These are phyloP conservation scores for Centaurea solstitialis DNA, from an alignment of 129 eudicot species.

Conservation along the genomic window DNA sequence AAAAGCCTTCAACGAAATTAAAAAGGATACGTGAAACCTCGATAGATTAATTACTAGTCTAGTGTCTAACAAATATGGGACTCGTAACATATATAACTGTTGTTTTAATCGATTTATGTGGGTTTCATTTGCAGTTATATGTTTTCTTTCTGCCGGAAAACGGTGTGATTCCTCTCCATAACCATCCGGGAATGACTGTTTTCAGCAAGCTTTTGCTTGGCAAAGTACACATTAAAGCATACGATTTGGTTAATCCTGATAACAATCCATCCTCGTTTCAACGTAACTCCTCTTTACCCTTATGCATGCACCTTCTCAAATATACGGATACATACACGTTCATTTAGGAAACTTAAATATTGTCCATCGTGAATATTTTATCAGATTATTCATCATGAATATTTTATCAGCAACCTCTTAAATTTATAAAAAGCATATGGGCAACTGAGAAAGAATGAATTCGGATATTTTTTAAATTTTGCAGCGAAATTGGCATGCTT, in stretches of 20 bases:
- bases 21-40: neutral
- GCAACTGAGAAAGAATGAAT: neutral
- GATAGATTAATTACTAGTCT: neutral
- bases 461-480: neutral
- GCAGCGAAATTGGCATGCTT: conserved; percentile 50
- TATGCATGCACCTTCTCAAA: neutral
- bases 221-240: conserved; percentile 60
- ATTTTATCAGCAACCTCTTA: too few relatives aligned
- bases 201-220: conserved; percentile 64
- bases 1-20: neutral
- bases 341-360: too few relatives aligned
- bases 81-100: neutral
- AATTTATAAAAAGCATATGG: neutral
- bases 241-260: conserved; percentile 57
- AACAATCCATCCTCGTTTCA: conserved; percentile 8
- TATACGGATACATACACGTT: neutral
- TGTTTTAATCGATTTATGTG: neutral
- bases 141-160: conserved; percentile 50
- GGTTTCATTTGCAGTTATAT: conserved; percentile 38
- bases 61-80: neutral
- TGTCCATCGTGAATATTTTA: too few relatives aligned
- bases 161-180: conserved; percentile 64
- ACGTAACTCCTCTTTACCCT: conserved; percentile 26
- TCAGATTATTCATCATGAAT: too few relatives aligned
- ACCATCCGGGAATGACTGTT: conserved; percentile 77